These are phyloP conservation scores for Glycine tomentella DNA, from an alignment of 306 rosid genomes.

Conservation along the genomic window DNA sequence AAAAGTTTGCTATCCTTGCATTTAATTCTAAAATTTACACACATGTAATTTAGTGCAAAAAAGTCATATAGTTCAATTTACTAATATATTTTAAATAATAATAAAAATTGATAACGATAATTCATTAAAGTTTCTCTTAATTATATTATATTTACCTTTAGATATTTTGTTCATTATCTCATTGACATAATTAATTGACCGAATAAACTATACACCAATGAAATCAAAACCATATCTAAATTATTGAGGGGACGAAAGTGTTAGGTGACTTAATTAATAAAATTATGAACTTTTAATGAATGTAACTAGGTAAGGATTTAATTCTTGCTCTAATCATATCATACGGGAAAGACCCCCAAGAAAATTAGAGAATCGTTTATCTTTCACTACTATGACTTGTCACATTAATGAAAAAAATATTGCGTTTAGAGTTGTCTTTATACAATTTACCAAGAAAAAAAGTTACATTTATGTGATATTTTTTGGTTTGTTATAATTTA, in stretches of 20 bases:
- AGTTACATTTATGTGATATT: too few species aligned
- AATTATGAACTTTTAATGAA: background rate
- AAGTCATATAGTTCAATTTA: background rate
- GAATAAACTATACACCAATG: slow-evolving; percentile 10
- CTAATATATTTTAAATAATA: background rate
- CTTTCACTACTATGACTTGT: background rate
- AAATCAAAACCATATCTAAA: slow-evolving; percentile 15
- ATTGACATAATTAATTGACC: background rate
- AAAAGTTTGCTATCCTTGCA: background rate
- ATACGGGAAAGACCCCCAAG: background rate
- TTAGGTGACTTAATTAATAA: slow-evolving; percentile 10
- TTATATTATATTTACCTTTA: background rate
- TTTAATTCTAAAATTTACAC: background rate
- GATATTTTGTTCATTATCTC: background rate
- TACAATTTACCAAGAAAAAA: background rate
- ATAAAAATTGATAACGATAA: background rate
- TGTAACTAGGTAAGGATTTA: background rate
- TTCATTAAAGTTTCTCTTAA: background rate
- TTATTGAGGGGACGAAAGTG: slow-evolving; percentile 10
- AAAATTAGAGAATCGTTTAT: background rate
- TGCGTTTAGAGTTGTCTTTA: background rate
- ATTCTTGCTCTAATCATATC: slow-evolving; percentile 19
- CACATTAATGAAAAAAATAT: background rate
- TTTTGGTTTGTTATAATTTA: too few species aligned
- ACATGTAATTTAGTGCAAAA: background rate